Base-by-base conservation (phyloP, 2,329 filamentous ascomycete genomes). In the Hawksworthiomyces lignivorus region DNA sequence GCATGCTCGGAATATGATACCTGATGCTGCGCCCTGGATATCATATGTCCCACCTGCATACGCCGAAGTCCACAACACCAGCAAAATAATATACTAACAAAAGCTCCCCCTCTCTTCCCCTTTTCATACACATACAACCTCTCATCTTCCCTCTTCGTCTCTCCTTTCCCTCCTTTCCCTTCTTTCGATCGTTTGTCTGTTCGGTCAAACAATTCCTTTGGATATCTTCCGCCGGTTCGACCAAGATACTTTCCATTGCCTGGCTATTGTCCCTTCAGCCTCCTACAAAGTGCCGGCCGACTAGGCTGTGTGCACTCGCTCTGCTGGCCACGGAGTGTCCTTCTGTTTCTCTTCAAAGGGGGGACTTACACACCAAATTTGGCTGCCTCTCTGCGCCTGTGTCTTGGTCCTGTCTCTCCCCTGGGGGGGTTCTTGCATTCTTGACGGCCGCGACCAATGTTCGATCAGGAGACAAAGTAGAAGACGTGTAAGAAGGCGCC, bases 1-100 rank as follows among this genome's bases (percentile, higher is more conserved):
- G 39, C 39, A 35, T 15, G 32, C 32, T 26, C 27, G n/a, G 32
- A 28, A 42, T 32, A 51, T 51, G 58, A 58, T 53, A 55, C 52
- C 51, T 50, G 50, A 56, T 58, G 54, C 52, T 54, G 45, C 56
- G 50, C 52, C 52, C 51, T 51, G 50, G 53, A 47, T 53, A 46
- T 48, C 50, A 22, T 19, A 22, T 15, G 18, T 31, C 11, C 20
- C 22, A 28, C 34, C 20, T n/a, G n/a, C n/a, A n/a, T n/a, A n/a
- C 35, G 29, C 20, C 28, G 17, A 28, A 17, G 17, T 31, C 29
- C 29, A 31, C 29, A 5, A n/a, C 14, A 35, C 32, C 22, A 17
- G 18, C 4, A 17, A n/a, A n/a, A n/a, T 31, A 33, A n/a, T 26
- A 28, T 27, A 44, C 34, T 36, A 39, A 33, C 15, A 32, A 31